A percentile compares a stretch with the other conserved stretches of the same genome.
phyloP scores from a whole-genome alignment of 352 stramenopile species.

The Phytophthora ramorum region DNA sequence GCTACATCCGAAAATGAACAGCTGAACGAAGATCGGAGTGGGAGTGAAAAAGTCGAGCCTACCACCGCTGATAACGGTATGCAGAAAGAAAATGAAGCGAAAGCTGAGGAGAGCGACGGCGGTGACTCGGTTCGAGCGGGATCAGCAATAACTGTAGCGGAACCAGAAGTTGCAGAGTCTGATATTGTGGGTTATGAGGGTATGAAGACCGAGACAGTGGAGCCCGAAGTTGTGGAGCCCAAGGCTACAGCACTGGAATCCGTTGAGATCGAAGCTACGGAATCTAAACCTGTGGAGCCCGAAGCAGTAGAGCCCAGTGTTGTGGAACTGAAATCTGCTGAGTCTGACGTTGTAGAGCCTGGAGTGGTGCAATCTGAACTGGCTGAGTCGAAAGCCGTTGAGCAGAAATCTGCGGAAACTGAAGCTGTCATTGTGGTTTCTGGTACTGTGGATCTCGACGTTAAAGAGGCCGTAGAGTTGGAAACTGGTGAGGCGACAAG shows the following conservation, averaged over 20 bases:
- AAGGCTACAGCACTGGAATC: background rate
- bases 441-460: background rate
- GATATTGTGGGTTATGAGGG: too few species aligned
- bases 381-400: background rate
- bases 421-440: background rate
- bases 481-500: background rate
- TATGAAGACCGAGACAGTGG: too few species aligned
- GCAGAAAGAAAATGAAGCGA: background rate
- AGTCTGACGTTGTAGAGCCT: background rate
- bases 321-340: background rate
- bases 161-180: too few species aligned
- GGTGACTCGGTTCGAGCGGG: background rate
- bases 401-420: background rate
- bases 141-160: background rate
- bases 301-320: background rate
- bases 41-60: background rate
- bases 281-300: background rate
- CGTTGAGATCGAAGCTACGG: background rate
- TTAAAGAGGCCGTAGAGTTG: background rate
- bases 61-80: background rate
- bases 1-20: background rate
- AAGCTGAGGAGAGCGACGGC: background rate
- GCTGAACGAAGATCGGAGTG: slow-evolving; percentile 1
- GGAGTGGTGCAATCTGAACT: background rate
- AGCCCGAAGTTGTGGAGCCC: background rate